Evolutionary conservation across 305 asterid species (phyloP).

Genomic region (Fraxinus baroniana): DNA sequence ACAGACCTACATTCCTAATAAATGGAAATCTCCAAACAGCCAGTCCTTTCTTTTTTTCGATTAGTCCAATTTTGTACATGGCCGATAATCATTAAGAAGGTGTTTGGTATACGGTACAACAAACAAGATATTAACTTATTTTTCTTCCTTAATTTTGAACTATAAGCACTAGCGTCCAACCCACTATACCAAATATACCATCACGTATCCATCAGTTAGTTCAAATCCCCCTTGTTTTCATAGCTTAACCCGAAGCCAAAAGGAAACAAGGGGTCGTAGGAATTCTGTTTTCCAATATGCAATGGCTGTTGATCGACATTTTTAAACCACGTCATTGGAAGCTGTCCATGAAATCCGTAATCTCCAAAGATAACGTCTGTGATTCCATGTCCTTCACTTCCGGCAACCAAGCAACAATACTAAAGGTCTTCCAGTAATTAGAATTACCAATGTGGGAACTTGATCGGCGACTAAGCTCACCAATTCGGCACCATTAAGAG

Average conservation of each 20-base stretch:
- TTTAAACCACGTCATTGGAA: slow-evolving; percentile 71
- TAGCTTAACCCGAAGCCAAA: slow-evolving; percentile 61
- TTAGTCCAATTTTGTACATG: neutral
- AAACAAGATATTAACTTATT: neutral
- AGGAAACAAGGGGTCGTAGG: slow-evolving; percentile 61
- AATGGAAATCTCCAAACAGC: neutral
- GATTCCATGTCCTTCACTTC: slow-evolving; percentile 72
- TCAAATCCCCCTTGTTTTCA: slow-evolving; percentile 6
- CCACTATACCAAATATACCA: neutral
- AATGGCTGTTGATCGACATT: slow-evolving; percentile 64
- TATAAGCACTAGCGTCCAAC: neutral
- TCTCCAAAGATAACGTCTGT: slow-evolving; percentile 74
- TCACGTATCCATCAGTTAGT: neutral
- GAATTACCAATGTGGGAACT: slow-evolving; percentile 57
- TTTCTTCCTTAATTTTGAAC: neutral
- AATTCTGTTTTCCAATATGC: slow-evolving; percentile 44
- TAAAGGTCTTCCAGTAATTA: slow-evolving; percentile 80
- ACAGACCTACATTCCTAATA: neutral
- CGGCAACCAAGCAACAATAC: slow-evolving; percentile 77
- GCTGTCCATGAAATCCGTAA: slow-evolving; percentile 63
- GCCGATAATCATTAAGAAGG: neutral
- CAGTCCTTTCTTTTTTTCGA: neutral
- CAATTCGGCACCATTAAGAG: slow-evolving; percentile 53
- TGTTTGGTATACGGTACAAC: neutral
- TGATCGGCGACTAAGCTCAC: slow-evolving; percentile 44